These are phyloP conservation scores for Ogataea naganishii DNA, from an alignment of 805 yeast species.

Conservation along the genomic window DNA sequence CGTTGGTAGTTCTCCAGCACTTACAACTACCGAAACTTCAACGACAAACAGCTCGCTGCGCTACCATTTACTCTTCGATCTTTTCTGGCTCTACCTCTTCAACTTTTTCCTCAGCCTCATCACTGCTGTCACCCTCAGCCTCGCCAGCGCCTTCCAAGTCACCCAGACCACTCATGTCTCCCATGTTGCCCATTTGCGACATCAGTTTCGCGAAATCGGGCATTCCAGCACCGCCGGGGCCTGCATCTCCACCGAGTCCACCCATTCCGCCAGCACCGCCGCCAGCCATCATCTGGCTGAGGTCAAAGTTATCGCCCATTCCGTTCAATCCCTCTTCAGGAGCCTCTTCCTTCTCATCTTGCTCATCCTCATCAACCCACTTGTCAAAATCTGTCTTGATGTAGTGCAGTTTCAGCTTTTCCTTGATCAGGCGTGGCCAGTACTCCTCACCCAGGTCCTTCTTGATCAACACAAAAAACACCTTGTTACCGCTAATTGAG, in stretches of 20 bases:
- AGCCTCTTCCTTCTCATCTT: constrained; percentile 56
- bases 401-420: constrained; percentile 68
- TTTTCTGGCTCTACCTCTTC: too few relatives aligned
- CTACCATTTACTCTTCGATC: too few relatives aligned
- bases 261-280: constrained; percentile 44
- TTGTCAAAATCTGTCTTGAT: constrained; percentile 92
- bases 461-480: constrained; percentile 63
- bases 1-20: too few relatives aligned
- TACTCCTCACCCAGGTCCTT: constrained; percentile 58
- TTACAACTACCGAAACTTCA: too few relatives aligned
- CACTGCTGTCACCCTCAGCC: constrained; percentile 20
- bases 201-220: too few relatives aligned
- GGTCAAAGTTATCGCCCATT: constrained; percentile 17
- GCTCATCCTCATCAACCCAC: constrained; percentile 99
- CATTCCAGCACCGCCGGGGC: constrained; percentile 10
- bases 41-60: too few relatives aligned
- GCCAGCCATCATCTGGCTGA: constrained; percentile 19
- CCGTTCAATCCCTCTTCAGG: constrained; percentile 19
- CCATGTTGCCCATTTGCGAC: constrained; percentile 25
- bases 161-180: constrained; percentile 24
- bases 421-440: constrained; percentile 95
- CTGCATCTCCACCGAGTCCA: constrained; percentile 28
- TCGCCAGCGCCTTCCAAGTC: constrained; percentile 19
- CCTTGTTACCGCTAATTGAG: constrained; percentile 53
- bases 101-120: too few relatives aligned